Percentiles rank a stretch among this genome's conserved stretches.
phyloP scores from a whole-genome alignment of 495 filamentous ascomycete genomes.

The Trypethelium eluteriae region DNA sequence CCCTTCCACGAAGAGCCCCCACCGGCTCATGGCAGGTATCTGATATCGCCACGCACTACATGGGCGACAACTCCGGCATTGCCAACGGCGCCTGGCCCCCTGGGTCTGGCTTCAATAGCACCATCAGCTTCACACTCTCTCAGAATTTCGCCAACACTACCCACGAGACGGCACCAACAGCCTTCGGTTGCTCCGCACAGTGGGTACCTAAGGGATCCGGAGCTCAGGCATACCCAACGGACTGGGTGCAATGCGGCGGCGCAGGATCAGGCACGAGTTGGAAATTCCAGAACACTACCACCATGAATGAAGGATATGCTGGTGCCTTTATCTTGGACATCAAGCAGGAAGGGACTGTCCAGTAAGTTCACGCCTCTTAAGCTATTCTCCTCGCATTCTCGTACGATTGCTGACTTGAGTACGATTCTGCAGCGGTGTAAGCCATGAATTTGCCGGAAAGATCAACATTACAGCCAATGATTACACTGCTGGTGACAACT shows the following conservation, averaged over 20 bases:
- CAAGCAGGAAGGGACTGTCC: neutral
- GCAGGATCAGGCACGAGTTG: conserved; percentile 1
- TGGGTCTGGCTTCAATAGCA: conserved; percentile 6
- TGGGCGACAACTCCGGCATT: conserved; percentile 8
- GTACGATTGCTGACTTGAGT: neutral
- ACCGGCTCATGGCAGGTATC: neutral
- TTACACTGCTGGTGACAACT: neutral
- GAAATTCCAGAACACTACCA: conserved; percentile 1
- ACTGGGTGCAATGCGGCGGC: neutral
- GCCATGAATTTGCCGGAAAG: neutral
- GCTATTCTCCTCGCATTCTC: neutral
- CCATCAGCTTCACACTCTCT: conserved; percentile 8
- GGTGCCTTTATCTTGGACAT: neutral
- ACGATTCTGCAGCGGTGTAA: neutral
- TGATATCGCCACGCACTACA: conserved; percentile 3
- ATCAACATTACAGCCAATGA: neutral
- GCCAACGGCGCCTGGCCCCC: conserved; percentile 10
- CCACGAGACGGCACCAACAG: neutral
- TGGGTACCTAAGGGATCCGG: neutral
- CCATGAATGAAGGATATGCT: conserved; percentile 4
- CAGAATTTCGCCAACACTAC: conserved; percentile 7
- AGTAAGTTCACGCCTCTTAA: neutral
- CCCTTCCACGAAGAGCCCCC: neutral
- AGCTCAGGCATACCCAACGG: neutral
- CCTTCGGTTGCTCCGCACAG: neutral